Evolutionary conservation across 2,329 filamentous ascomycete species (phyloP).

Genomic region (Alternaria arborescens): DNA sequence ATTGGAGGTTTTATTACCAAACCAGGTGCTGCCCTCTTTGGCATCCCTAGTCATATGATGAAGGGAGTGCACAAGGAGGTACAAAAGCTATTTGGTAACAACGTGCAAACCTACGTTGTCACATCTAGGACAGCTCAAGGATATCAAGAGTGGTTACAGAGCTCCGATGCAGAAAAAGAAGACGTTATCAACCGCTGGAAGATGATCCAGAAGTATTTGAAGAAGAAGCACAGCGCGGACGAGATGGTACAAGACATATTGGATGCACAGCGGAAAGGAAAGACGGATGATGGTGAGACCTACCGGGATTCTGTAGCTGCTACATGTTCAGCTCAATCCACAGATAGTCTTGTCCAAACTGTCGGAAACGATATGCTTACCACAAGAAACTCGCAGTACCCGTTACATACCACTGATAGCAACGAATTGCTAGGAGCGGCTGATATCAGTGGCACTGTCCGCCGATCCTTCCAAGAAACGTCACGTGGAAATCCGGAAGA

Average conservation of each 20-base stretch:
- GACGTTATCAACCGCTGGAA: constrained; percentile 27
- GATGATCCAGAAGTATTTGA: constrained; percentile 20
- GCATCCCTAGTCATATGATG: constrained; percentile 28
- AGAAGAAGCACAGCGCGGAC: constrained; percentile 11
- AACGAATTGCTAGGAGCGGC: not conserved
- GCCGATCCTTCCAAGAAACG: not conserved
- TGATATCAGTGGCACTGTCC: not conserved
- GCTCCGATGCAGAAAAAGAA: constrained; percentile 23
- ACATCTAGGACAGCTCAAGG: constrained; percentile 28
- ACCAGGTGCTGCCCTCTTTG: constrained; percentile 26
- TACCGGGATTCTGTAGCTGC: not conserved
- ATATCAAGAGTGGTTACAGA: constrained; percentile 29
- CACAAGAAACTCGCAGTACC: not conserved
- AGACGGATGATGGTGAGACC: not conserved
- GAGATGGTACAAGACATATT: constrained; percentile 33
- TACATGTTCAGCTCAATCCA: not conserved
- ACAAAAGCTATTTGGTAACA: constrained; percentile 20
- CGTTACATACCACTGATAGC: not conserved
- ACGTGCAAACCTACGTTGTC: constrained; percentile 23
- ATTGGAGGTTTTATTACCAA: constrained; percentile 37
- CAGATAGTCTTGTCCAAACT: not conserved
- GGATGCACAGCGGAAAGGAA: not conserved
- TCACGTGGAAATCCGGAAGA: not conserved
- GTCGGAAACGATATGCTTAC: not conserved
- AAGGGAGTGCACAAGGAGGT: constrained; percentile 29